Percentiles rank a stretch among this genome's conserved stretches.
phyloP scores from a whole-genome alignment of 2,329 filamentous ascomycete species.

The Chrysoporthe cubensis region DNA sequence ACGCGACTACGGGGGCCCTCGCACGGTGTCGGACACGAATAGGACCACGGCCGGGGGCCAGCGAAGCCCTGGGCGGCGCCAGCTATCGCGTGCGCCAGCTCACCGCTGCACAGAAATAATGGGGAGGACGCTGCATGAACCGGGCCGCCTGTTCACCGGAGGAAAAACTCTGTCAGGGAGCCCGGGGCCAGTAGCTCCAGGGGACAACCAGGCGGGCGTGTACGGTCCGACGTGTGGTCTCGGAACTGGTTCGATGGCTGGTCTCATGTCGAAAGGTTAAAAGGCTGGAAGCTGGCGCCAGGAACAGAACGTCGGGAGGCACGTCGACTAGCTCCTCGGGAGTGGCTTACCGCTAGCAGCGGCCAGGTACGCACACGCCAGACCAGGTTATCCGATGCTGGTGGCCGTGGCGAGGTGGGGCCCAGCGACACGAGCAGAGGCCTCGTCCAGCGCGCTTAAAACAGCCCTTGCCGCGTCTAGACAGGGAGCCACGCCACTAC shows the following conservation, averaged over 20 bases:
- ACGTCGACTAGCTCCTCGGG: background rate
- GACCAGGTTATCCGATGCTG: background rate
- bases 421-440: background rate
- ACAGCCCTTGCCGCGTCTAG: too few relatives aligned
- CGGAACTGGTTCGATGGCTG: slow-evolving; percentile 20
- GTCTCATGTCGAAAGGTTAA: slow-evolving; percentile 6
- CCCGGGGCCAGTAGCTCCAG: background rate
- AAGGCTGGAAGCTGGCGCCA: too few relatives aligned
- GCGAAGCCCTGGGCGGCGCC: background rate
- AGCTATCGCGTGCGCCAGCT: background rate
- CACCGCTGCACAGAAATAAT: background rate
- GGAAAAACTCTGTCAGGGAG: background rate
- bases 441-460: background rate
- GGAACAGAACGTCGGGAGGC: background rate
- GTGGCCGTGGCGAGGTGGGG: background rate
- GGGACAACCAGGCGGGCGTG: background rate
- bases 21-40: too few relatives aligned
- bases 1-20: background rate
- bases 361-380: background rate
- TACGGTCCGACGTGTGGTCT: slow-evolving; percentile 2
- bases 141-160: background rate
- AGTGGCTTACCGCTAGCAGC: background rate
- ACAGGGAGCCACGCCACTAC: too few relatives aligned
- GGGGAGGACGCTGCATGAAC: background rate
- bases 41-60: too few relatives aligned